phyloP scores from a whole-genome alignment of 1,284 basidiomycete species.

The Trichosporon ovoides region DNA sequence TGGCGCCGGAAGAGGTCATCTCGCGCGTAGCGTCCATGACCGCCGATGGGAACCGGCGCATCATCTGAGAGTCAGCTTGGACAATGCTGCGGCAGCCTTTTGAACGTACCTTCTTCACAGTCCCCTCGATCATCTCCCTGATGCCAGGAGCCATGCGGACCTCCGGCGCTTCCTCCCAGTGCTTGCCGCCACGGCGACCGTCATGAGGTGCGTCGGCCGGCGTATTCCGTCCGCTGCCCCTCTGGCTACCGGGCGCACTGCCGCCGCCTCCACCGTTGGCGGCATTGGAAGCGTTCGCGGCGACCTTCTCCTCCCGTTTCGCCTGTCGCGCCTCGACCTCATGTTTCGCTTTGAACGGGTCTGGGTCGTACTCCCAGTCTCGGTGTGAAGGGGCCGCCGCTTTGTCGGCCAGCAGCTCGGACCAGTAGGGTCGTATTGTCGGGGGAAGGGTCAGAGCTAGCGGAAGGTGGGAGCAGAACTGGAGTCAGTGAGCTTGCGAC shows the following conservation, averaged over 20 bases:
- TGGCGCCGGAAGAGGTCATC: conserved; percentile 27
- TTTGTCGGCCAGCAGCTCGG: conserved; percentile 65
- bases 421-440: conserved; percentile 78
- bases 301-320: conserved; percentile 47
- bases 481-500: neutral
- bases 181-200: conserved; percentile 46
- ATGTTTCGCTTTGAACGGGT: conserved; percentile 72
- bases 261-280: conserved; percentile 30
- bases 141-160: conserved; percentile 77
- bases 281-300: conserved; percentile 12
- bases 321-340: conserved; percentile 62
- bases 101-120: conserved; percentile 72
- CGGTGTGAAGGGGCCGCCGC: conserved; percentile 63
- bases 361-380: conserved; percentile 77
- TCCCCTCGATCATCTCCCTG: conserved; percentile 73
- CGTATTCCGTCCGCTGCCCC: conserved; percentile 54
- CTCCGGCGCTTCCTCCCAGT: conserved; percentile 67
- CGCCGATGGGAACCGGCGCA: conserved; percentile 48
- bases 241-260: conserved; percentile 47
- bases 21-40: conserved; percentile 47
- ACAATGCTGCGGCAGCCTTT: no score
- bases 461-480: conserved; percentile 76
- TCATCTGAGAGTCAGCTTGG: conserved; percentile 42
- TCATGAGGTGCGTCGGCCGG: conserved; percentile 11
- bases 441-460: conserved; percentile 70